Conservation (phyloP, 352 stramenopile species). For the Globisporangium cylindrosporum region DNA sequence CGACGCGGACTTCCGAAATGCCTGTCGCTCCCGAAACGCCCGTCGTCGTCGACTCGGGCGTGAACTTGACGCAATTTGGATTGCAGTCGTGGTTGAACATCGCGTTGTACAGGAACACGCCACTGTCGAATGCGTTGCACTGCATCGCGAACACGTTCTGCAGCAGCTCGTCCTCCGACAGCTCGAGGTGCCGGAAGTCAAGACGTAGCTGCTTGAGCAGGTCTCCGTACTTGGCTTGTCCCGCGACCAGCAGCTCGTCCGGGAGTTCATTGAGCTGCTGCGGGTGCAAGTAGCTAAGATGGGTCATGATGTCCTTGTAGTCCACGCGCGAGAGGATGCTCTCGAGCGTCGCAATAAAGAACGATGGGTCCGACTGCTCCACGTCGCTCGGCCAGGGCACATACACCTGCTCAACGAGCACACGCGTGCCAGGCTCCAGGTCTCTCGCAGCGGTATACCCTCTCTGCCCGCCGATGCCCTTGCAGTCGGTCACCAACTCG, state of each 20-base stretch:
- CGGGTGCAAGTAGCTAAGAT: conserved; percentile 86
- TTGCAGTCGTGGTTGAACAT: conserved; percentile 96
- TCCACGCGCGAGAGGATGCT: conserved; percentile 72
- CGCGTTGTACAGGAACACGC: conserved; percentile 91
- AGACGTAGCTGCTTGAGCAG: conserved; percentile 49
- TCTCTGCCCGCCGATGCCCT: conserved; percentile 70
- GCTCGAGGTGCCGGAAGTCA: conserved; percentile 42
- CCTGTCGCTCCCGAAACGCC: conserved; percentile 81
- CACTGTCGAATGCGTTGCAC: conserved; percentile 94
- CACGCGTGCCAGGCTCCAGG: conserved; percentile 82
- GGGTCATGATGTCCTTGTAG: conserved; percentile 63
- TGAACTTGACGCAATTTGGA: conserved; percentile 95
- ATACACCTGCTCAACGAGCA: conserved; percentile 89
- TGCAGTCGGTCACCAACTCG: conserved; percentile 51
- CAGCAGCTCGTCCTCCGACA: conserved; percentile 74
- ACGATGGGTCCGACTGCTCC: conserved; percentile 63
- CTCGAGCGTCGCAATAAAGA: conserved; percentile 90
- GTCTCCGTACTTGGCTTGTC: conserved; percentile 52
- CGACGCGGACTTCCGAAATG: conserved; percentile 92
- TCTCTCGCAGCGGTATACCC: conserved; percentile 85
- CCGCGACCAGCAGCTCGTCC: conserved; percentile 43
- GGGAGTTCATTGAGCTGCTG: conserved; percentile 76
- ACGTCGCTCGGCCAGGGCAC: conserved; percentile 89
- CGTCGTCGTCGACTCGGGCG: conserved; percentile 38
- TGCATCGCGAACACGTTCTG: conserved; percentile 89